Percentiles rank a stretch among this genome's conserved stretches.
These are phyloP conservation scores for Pythium sp. DNA, from an alignment of 352 stramenopile genomes.

Conservation along the genomic window DNA sequence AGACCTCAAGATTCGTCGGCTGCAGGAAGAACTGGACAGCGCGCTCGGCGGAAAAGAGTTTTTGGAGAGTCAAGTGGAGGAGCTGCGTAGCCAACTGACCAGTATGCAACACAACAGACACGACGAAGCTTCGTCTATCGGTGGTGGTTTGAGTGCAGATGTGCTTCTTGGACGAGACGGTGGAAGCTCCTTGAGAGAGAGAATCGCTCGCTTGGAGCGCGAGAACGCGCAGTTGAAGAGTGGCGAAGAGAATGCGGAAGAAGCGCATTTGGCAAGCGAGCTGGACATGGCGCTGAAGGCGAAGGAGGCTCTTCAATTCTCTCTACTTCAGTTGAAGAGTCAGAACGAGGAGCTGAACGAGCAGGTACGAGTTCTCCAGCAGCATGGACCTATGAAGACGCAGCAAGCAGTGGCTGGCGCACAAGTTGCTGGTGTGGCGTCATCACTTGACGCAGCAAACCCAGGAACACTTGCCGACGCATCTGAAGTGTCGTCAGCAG, in stretches of 20 bases:
- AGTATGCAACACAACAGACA: slow-evolving; percentile 49
- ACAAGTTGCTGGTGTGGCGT: background rate
- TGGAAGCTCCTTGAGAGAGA: slow-evolving; percentile 49
- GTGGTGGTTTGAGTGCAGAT: slow-evolving; percentile 53
- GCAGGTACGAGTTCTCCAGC: slow-evolving; percentile 43
- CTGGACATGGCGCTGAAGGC: slow-evolving; percentile 74
- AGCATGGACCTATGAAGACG: slow-evolving; percentile 14
- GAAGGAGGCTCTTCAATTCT: slow-evolving; percentile 70
- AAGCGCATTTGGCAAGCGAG: slow-evolving; percentile 59
- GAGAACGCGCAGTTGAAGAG: slow-evolving; percentile 71
- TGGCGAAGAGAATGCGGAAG: slow-evolving; percentile 41
- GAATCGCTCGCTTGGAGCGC: slow-evolving; percentile 65
- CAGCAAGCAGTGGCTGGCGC: background rate
- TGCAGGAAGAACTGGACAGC: slow-evolving; percentile 87
- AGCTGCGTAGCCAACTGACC: slow-evolving; percentile 63
- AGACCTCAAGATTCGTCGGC: slow-evolving; percentile 71
- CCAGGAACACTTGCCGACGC: background rate
- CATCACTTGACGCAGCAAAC: background rate
- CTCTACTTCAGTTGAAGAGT: slow-evolving; percentile 69
- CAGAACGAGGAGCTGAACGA: slow-evolving; percentile 74
- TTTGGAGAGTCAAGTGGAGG: slow-evolving; percentile 81
- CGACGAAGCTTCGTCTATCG: slow-evolving; percentile 32
- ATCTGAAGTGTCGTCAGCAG: background rate
- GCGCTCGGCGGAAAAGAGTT: slow-evolving; percentile 81
- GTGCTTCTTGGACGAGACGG: slow-evolving; percentile 68